Conservation (phyloP, 495 filamentous ascomycete genomes). For the Ramalina intermedia region DNA sequence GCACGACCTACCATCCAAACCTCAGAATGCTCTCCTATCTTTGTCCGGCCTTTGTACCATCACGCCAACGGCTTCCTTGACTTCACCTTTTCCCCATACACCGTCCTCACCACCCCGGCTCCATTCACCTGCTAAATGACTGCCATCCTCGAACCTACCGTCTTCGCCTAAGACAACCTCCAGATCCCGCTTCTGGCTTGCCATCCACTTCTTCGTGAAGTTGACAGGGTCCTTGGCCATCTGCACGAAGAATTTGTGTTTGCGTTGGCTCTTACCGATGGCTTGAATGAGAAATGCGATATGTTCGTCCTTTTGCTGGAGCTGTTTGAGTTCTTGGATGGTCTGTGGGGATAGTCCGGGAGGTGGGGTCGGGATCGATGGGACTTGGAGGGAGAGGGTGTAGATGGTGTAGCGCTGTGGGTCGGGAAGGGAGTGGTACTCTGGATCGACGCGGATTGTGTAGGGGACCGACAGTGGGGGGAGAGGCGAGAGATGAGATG, state of each 20-base stretch:
- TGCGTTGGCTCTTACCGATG: slow-evolving; percentile 63
- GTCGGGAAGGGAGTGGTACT: slow-evolving; percentile 47
- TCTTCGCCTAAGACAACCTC: slow-evolving; percentile 81
- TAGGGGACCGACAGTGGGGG: slow-evolving; percentile 77
- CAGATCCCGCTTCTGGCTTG: slow-evolving; percentile 75
- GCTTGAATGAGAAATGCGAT: slow-evolving; percentile 66
- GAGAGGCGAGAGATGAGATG: slow-evolving; percentile 58
- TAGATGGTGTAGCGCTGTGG: slow-evolving; percentile 59
- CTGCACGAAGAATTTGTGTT: slow-evolving; percentile 66
- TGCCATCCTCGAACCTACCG: slow-evolving; percentile 39
- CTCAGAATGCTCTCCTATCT: slow-evolving; percentile 9
- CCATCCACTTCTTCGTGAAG: slow-evolving; percentile 74
- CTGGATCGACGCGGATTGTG: slow-evolving; percentile 85
- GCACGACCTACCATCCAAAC: background rate
- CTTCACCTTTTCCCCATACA: slow-evolving; percentile 30
- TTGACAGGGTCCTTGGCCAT: slow-evolving; percentile 66
- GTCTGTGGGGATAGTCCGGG: slow-evolving; percentile 45
- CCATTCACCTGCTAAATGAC: slow-evolving; percentile 43
- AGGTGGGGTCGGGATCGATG: slow-evolving; percentile 38
- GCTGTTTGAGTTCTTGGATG: slow-evolving; percentile 49
- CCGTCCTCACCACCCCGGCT: slow-evolving; percentile 37
- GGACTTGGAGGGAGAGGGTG: slow-evolving; percentile 69
- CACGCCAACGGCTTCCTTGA: slow-evolving; percentile 20
- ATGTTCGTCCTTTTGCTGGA: slow-evolving; percentile 64
- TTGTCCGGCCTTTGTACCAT: slow-evolving; percentile 27